Evolutionary conservation across 179 eudicot species (phyloP).

Genomic region (Beta macrorhiza): DNA sequence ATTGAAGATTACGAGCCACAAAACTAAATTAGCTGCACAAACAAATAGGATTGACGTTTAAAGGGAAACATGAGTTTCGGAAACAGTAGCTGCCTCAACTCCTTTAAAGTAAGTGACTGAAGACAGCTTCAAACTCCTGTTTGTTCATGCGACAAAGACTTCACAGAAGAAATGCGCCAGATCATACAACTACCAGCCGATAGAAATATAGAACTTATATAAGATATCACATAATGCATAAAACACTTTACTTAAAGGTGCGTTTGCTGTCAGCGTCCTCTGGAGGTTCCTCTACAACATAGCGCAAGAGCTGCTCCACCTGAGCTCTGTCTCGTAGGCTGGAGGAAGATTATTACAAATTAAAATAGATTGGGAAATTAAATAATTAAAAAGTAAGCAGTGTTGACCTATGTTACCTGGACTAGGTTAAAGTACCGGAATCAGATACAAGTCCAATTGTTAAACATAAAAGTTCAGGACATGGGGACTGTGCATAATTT

Average conservation of each 20-base stretch:
- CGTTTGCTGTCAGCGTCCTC: slow-evolving; percentile 94
- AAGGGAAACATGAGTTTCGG: background rate
- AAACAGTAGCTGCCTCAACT: background rate
- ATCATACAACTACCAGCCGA: slow-evolving; percentile 13
- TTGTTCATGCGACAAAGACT: background rate
- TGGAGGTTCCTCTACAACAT: slow-evolving; percentile 77
- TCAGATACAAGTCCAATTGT: no score
- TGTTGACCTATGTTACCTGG: background rate
- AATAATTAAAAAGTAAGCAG: background rate
- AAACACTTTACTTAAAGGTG: slow-evolving; percentile 67
- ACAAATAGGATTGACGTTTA: background rate
- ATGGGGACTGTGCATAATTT: no score
- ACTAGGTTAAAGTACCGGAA: no score
- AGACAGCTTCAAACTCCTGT: background rate
- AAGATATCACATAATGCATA: background rate
- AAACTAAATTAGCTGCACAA: background rate
- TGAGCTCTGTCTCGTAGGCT: slow-evolving; percentile 94
- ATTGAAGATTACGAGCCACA: background rate
- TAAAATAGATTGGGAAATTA: background rate
- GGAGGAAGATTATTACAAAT: slow-evolving; percentile 16
- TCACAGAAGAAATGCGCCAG: background rate
- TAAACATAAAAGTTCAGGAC: no score
- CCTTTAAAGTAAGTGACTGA: background rate
- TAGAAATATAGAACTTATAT: background rate
- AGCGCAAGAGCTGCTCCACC: slow-evolving; percentile 84